A percentile compares a stretch with the other conserved stretches of the same genome.
Evolutionary conservation across 2,329 filamentous ascomycete species (phyloP).

Genomic region (Scorias spongiosa): DNA sequence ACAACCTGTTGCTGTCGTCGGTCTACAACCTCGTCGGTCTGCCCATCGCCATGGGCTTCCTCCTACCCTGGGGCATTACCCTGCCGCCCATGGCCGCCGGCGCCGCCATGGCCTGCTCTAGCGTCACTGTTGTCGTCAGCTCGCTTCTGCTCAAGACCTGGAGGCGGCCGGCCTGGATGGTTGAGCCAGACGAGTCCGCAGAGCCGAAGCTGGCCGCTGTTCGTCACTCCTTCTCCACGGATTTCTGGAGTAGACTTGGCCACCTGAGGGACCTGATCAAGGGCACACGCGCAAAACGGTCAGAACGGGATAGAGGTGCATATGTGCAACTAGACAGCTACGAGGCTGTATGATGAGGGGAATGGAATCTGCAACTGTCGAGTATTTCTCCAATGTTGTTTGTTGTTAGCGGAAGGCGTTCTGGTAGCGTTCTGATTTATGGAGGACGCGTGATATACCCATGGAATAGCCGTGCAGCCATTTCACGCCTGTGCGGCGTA

Average conservation of each 20-base stretch:
- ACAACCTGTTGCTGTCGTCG: conserved; percentile 87
- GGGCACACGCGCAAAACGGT: conserved; percentile 21
- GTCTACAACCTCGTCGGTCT: conserved; percentile 83
- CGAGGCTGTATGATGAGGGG: conserved; percentile 14
- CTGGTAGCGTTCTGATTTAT: no score
- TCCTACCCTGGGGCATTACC: conserved; percentile 75
- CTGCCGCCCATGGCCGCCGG: conserved; percentile 90
- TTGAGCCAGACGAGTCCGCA: conserved; percentile 10
- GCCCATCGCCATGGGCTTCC: conserved; percentile 92
- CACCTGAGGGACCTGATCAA: conserved; percentile 8
- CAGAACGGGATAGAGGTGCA: conserved; percentile 21
- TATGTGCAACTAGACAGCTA: conserved; percentile 31
- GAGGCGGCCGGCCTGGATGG: conserved; percentile 73
- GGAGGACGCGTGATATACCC: no score
- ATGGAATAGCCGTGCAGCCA: no score
- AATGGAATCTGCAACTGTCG: no score
- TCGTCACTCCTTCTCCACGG: not conserved
- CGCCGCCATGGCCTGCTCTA: conserved; percentile 82
- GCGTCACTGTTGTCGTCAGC: conserved; percentile 76
- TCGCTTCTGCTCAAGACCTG: conserved; percentile 76
- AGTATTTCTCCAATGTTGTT: no score
- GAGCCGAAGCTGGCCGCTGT: not conserved
- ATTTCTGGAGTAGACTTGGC: conserved; percentile 5
- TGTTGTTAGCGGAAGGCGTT: no score
- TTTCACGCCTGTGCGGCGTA: no score